phyloP scores from a whole-genome alignment of 495 filamentous ascomycete genomes.

The Penicillium paradoxum region DNA sequence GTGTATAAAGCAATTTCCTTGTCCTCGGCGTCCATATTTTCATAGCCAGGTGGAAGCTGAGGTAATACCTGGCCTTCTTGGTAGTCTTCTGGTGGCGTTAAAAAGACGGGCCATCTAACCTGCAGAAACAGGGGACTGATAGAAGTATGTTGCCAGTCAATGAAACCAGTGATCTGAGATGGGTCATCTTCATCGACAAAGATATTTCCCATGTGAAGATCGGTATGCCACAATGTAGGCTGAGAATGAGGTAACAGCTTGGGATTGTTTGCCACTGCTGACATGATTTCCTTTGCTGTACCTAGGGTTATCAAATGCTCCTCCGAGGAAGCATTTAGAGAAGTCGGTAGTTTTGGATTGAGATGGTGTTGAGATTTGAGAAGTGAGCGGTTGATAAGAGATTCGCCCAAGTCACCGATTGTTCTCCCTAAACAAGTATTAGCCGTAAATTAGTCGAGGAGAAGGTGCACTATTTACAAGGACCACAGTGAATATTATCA shows the following conservation, averaged over 20 bases:
- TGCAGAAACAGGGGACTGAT: not conserved
- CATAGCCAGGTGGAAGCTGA: not conserved
- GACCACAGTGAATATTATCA: not conserved
- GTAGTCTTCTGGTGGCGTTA: not conserved
- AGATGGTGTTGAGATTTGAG: not conserved
- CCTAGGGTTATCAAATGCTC: not conserved
- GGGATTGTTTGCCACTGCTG: not conserved
- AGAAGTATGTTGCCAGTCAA: not conserved
- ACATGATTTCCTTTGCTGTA: constrained; percentile 7
- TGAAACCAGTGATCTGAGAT: not conserved
- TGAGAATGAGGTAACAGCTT: constrained; percentile 5
- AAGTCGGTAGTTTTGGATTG: not conserved
- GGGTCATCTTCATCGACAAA: constrained; percentile 14
- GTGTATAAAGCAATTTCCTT: not conserved
- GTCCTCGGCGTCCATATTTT: not conserved
- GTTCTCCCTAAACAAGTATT: not conserved
- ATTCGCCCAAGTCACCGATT: not conserved
- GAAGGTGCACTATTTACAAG: not conserved
- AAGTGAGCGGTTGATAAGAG: not conserved
- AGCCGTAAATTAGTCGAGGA: not conserved
- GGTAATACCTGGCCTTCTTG: not conserved
- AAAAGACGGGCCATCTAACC: not conserved
- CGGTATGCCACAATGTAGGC: constrained; percentile 36
- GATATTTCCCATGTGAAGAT: constrained; percentile 38
- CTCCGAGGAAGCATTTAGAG: not conserved